Evolutionary conservation across 2,329 filamentous ascomycete genomes (phyloP), one percentile per base, ranked within the genome.

Genomic region (Talaromyces sp.): DNA sequence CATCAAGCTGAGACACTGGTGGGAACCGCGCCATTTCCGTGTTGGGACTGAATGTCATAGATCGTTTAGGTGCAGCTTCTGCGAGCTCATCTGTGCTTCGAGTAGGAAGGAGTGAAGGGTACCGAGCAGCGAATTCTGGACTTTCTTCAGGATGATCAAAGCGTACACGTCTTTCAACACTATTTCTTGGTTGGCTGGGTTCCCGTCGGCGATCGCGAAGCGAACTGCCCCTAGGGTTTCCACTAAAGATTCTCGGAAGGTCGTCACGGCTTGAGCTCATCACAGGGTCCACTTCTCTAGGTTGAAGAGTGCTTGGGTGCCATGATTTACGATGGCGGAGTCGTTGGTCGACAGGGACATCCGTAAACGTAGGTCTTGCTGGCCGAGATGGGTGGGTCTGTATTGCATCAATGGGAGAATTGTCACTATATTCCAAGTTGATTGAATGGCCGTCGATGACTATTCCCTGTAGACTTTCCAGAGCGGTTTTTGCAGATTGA

Each of bases 381-480:
- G 28, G 14, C 16, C 28, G 16, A 23, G 40, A 34, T 16, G 52
- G 8, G 23, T 50, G 28, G 6, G 52, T 31, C 53, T 60, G 60
- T 16, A 69, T 36, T 36, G 42, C 50, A 23, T 63, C 54, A 57
- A 72, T 69, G 2, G 70, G 68, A 7, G 65, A 58, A 61, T 67
- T 66, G 51, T 77, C 69, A 59, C 72, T 75, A 57, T 72, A 73
- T 60, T 78, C 76, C 28, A 78, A 66, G 61, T 78, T 77, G 57
- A 78, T 74, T 6, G 73, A 69, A 55, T 76, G 74, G 2, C 74
- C 76, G 64, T 76, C 74, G 64, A 78, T 73, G 60, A 70, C 61
- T 14, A 66, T 63, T 33, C 76, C 74, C 61, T 75, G 75, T 23
- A 79, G 63, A 30, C 70, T 72, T 47, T 72, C 65, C 55, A 77